A percentile compares a stretch with the other conserved stretches of the same genome.
Evolutionary conservation across 2,329 filamentous ascomycete genomes (phyloP).

Genomic region (Onygena corvina): DNA sequence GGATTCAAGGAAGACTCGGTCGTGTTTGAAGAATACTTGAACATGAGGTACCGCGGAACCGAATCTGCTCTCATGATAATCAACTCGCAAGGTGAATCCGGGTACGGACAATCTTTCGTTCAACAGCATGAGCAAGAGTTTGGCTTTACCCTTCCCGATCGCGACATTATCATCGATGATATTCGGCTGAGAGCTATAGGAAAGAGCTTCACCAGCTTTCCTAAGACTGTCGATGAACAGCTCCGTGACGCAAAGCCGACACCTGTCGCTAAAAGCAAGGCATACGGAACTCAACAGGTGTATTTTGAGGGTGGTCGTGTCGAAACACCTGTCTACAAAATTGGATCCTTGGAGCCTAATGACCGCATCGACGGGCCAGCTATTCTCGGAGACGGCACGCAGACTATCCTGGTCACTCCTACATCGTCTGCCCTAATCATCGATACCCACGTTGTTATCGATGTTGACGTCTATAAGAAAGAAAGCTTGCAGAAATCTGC

Average conservation of each 20-base stretch:
- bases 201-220: constrained; percentile 68
- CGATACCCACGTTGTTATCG: constrained; percentile 73
- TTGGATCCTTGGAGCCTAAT: constrained; percentile 60
- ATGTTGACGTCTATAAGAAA: constrained; percentile 50
- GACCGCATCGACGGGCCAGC: constrained; percentile 67
- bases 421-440: constrained; percentile 59
- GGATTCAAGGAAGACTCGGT: constrained; percentile 66
- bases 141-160: constrained; percentile 72
- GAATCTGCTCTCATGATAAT: constrained; percentile 86
- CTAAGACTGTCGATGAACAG: constrained; percentile 75
- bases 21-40: constrained; percentile 81
- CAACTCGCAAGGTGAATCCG: constrained; percentile 62
- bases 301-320: constrained; percentile 74
- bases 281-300: constrained; percentile 55
- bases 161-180: constrained; percentile 83
- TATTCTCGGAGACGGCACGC: constrained; percentile 60
- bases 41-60: constrained; percentile 83
- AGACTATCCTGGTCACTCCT: constrained; percentile 74
- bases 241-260: constrained; percentile 55
- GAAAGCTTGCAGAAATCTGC: constrained; percentile 27
- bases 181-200: constrained; percentile 79
- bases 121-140: constrained; percentile 86
- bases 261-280: constrained; percentile 48
- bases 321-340: constrained; percentile 71
- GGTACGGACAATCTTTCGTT: constrained; percentile 72